Evolutionary conservation across 768 basidiomycete genomes (phyloP).

Genomic region (Lactifluus volemus): DNA sequence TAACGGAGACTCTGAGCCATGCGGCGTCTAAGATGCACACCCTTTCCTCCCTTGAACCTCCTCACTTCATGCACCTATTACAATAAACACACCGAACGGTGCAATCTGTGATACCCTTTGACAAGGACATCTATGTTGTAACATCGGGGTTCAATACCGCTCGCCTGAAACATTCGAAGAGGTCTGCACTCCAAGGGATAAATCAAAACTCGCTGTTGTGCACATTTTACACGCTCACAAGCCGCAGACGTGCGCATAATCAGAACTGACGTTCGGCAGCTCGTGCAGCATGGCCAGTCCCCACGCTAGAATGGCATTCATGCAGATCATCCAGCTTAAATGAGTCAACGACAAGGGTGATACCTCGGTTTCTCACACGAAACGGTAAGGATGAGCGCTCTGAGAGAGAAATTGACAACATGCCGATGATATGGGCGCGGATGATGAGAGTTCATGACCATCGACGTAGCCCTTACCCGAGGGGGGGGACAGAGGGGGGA

Average conservation of each 20-base stretch:
- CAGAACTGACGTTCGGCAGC: background rate
- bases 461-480: background rate
- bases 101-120: background rate
- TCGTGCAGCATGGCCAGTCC: background rate
- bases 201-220: background rate
- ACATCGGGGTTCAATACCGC: background rate
- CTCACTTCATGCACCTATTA: background rate
- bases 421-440: background rate
- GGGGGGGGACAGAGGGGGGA: background rate
- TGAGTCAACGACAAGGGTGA: background rate
- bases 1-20: slow-evolving; percentile 1
- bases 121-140: background rate
- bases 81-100: background rate
- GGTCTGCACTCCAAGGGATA: background rate
- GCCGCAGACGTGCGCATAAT: background rate
- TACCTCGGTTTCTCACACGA: background rate
- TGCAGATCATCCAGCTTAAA: background rate
- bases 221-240: background rate
- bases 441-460: background rate
- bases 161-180: background rate
- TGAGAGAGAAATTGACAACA: background rate
- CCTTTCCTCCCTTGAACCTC: background rate
- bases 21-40: background rate
- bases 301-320: background rate
- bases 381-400: background rate